phyloP scores from a whole-genome alignment of 1,139 yeast genomes.

The Saccharomyces hybrid region DNA sequence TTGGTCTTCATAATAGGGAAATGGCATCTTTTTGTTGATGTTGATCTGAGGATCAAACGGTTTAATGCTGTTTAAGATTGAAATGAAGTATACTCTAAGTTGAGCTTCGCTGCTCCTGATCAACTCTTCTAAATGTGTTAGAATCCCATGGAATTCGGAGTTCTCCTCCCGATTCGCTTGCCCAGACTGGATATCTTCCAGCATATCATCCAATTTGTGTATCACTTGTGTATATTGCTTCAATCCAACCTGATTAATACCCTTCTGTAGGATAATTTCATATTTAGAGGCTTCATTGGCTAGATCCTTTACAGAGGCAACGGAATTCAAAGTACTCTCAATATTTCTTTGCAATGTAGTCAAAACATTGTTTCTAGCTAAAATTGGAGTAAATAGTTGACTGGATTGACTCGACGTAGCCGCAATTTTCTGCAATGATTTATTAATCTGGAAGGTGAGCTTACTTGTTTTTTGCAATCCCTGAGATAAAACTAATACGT shows the following conservation, averaged over 20 bases:
- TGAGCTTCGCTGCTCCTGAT: slow-evolving; percentile 31
- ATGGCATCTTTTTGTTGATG: slow-evolving; percentile 35
- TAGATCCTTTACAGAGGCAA: slow-evolving; percentile 56
- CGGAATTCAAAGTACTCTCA: slow-evolving; percentile 51
- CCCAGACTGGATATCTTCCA: slow-evolving; percentile 32
- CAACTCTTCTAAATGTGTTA: slow-evolving; percentile 31
- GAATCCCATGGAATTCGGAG: slow-evolving; percentile 35
- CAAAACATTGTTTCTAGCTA: slow-evolving; percentile 53
- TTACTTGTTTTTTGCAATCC: slow-evolving; percentile 54
- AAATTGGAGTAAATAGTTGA: slow-evolving; percentile 60
- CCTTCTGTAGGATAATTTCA: slow-evolving; percentile 37
- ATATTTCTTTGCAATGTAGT: slow-evolving; percentile 52
- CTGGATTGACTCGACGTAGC: slow-evolving; percentile 56
- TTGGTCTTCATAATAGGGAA: slow-evolving; percentile 36
- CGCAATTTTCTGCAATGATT: slow-evolving; percentile 50
- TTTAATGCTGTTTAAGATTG: slow-evolving; percentile 25
- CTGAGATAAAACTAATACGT: slow-evolving; percentile 73
- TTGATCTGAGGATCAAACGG: slow-evolving; percentile 38
- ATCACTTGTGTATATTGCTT: slow-evolving; percentile 35
- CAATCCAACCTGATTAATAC: slow-evolving; percentile 31
- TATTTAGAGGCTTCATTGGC: slow-evolving; percentile 53
- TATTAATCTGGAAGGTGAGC: slow-evolving; percentile 49
- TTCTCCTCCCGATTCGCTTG: slow-evolving; percentile 23
- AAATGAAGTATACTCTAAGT: slow-evolving; percentile 33
- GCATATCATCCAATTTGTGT: slow-evolving; percentile 36